Conservation (phyloP, 2,329 filamentous ascomycete genomes). For the Pestalotiopsis sp. region DNA sequence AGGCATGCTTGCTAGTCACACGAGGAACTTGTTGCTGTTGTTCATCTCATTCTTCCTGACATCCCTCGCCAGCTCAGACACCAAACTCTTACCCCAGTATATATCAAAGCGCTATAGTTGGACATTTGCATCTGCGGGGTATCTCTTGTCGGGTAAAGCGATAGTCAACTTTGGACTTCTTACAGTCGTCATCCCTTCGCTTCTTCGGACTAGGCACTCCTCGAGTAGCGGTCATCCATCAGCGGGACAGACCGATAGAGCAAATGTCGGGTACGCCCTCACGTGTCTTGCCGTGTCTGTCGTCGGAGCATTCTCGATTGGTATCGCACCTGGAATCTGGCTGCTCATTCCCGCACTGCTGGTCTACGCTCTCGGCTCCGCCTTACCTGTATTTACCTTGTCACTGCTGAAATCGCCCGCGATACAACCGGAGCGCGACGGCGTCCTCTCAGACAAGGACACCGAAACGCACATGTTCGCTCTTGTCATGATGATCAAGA, state of each 20-base stretch:
- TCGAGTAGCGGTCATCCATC: slow-evolving; percentile 13
- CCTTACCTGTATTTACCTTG: slow-evolving; percentile 51
- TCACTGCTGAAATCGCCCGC: slow-evolving; percentile 48
- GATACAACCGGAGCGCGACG: slow-evolving; percentile 29
- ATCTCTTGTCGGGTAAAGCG: slow-evolving; percentile 50
- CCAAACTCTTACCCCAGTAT: slow-evolving; percentile 52
- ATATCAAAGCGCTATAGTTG: slow-evolving; percentile 51
- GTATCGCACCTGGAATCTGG: slow-evolving; percentile 39
- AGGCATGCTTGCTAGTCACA: slow-evolving; percentile 37
- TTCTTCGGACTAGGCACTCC: slow-evolving; percentile 31
- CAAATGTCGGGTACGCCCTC: slow-evolving; percentile 37
- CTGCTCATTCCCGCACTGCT: slow-evolving; percentile 45
- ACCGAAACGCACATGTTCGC: slow-evolving; percentile 47
- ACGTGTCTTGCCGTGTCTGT: slow-evolving; percentile 41
- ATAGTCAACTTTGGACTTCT: slow-evolving; percentile 49
- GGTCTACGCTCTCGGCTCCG: slow-evolving; percentile 50
- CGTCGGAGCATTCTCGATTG: slow-evolving; percentile 45
- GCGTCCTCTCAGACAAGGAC: slow-evolving; percentile 22
- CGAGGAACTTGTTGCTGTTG: slow-evolving; percentile 44
- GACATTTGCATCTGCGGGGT: slow-evolving; percentile 49
- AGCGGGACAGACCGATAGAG: slow-evolving; percentile 26
- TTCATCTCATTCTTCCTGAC: slow-evolving; percentile 49
- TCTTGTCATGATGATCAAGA: slow-evolving; percentile 54
- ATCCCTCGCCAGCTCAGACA: slow-evolving; percentile 52
- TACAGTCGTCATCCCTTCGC: slow-evolving; percentile 41